A percentile compares a stretch with the other conserved stretches of the same genome.
These are phyloP conservation scores for Stevia rebaudiana DNA, from an alignment of 140 eudicot species.

Conservation along the genomic window DNA sequence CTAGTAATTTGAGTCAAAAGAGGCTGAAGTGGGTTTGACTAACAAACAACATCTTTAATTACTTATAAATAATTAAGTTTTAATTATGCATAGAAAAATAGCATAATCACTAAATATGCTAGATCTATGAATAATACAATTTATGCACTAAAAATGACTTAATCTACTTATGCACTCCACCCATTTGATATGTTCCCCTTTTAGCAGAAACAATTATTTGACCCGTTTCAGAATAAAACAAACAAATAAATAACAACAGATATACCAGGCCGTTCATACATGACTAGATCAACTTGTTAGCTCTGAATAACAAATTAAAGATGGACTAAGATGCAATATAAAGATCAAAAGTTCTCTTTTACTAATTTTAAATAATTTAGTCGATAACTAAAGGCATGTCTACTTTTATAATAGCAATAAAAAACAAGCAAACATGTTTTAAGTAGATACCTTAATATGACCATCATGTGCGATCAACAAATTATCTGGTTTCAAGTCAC, in stretches of 20 bases:
- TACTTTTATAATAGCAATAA: background rate
- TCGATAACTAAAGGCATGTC: background rate
- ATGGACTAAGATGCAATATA: background rate
- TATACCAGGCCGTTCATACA: background rate
- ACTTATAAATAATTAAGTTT: background rate
- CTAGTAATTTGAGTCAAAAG: background rate
- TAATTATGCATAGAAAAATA: background rate
- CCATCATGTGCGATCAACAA: conserved; percentile 99
- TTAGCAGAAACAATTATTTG: background rate
- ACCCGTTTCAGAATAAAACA: background rate
- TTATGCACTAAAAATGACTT: background rate
- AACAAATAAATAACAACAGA: background rate
- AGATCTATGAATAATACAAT: background rate
- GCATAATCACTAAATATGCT: background rate
- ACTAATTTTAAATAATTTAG: background rate
- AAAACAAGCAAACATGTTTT: background rate
- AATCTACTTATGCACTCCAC: background rate
- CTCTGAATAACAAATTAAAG: background rate
- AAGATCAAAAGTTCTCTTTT: background rate
- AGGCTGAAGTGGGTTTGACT: background rate
- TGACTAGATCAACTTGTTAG: background rate
- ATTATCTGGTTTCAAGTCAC: conserved; percentile 95
- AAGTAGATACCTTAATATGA: conserved; percentile 70
- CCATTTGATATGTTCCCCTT: background rate
- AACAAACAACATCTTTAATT: background rate